Evolutionary conservation across 352 stramenopile genomes (phyloP).

Genomic region (Phytopythium oedochilum): DNA sequence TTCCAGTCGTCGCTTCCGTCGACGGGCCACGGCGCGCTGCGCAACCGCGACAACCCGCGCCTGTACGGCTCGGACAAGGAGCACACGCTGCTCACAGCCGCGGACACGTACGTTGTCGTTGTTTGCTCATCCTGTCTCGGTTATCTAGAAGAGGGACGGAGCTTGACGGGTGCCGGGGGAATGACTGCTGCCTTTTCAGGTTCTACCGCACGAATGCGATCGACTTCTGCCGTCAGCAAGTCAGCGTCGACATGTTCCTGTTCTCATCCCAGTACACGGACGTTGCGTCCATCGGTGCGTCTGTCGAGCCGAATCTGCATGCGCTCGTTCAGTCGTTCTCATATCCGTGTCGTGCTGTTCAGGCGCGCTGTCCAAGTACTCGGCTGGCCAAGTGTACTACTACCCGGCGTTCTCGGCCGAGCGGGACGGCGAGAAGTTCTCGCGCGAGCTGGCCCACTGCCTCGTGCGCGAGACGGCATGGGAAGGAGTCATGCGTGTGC

Average conservation of each 20-base stretch:
- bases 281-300: slow-evolving; percentile 90
- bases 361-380: slow-evolving; percentile 94
- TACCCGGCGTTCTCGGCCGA: slow-evolving; percentile 94
- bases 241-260: slow-evolving; percentile 99
- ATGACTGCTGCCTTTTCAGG: slow-evolving; percentile 19
- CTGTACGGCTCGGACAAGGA: slow-evolving; percentile 85
- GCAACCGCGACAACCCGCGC: slow-evolving; percentile 82
- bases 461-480: slow-evolving; percentile 92
- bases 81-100: slow-evolving; percentile 87
- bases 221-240: slow-evolving; percentile 98
- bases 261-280: slow-evolving; percentile 96
- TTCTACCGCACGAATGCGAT: slow-evolving; percentile 92
- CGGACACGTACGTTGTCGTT: slow-evolving; percentile 59
- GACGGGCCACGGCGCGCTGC: slow-evolving; percentile 66
- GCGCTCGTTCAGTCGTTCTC: background rate
- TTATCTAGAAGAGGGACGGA: background rate
- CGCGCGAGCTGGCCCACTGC: slow-evolving; percentile 88
- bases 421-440: slow-evolving; percentile 92
- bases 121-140: background rate
- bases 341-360: background rate
- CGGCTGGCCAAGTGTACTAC: slow-evolving; percentile 95
- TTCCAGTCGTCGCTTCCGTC: slow-evolving; percentile 85
- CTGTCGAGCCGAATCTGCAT: no score
- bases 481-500: slow-evolving; percentile 97
- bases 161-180: background rate